A percentile compares a stretch with the other conserved stretches of the same genome.
phyloP scores from a whole-genome alignment of 2,329 filamentous ascomycete genomes.

The Aureobasidium leucospermi region DNA sequence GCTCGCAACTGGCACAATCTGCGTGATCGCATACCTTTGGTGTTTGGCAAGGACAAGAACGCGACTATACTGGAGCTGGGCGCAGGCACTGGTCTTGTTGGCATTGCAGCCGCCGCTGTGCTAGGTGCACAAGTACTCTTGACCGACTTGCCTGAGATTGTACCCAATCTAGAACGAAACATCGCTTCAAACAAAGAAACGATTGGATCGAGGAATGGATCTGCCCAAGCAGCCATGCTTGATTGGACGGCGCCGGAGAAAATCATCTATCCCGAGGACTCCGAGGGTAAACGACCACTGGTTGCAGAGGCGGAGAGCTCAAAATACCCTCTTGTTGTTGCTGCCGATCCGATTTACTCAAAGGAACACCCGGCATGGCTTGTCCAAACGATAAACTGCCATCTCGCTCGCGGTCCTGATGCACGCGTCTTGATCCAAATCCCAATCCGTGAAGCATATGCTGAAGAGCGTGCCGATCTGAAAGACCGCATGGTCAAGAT shows the following conservation, averaged over 20 bases:
- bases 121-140: constrained; percentile 61
- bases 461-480: constrained; percentile 58
- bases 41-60: constrained; percentile 12
- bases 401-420: constrained; percentile 51
- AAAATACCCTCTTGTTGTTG: constrained; percentile 58
- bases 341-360: constrained; percentile 82
- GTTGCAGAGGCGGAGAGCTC: neutral
- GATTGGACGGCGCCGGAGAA: constrained; percentile 61
- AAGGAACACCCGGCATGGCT: constrained; percentile 72
- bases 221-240: constrained; percentile 56
- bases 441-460: constrained; percentile 66
- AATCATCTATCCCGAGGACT: constrained; percentile 1
- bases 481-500: constrained; percentile 51
- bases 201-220: constrained; percentile 50
- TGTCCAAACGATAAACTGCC: constrained; percentile 59
- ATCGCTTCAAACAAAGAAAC: constrained; percentile 54
- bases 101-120: constrained; percentile 71
- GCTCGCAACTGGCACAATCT: constrained; percentile 57
- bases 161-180: constrained; percentile 73
- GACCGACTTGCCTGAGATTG: constrained; percentile 78
- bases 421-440: constrained; percentile 72
- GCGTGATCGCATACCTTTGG: constrained; percentile 13
- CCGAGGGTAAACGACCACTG: neutral
- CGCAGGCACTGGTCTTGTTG: constrained; percentile 84
- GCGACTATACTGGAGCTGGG: constrained; percentile 64